Percentiles rank a stretch among this genome's conserved stretches.
Conservation (phyloP, 768 basidiomycete species). For the Candolleomyces aberdarensis region DNA sequence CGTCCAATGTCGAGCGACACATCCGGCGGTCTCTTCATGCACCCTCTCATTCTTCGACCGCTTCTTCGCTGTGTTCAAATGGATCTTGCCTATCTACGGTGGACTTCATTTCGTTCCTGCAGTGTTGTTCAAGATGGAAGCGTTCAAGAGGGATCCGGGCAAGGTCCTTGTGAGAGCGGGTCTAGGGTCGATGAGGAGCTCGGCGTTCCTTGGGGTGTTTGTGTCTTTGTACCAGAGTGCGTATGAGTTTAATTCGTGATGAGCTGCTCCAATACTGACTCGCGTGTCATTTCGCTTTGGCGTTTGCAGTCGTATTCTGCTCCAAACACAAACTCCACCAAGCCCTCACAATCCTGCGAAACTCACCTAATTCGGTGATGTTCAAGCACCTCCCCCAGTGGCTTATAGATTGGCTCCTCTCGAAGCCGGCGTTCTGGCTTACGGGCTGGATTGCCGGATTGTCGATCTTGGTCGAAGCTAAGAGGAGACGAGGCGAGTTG, state of each 20-base stretch:
- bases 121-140: conserved; percentile 73
- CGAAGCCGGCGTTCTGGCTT: conserved; percentile 71
- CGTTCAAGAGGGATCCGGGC: conserved; percentile 63
- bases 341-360: conserved; percentile 35
- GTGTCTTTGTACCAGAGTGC: conserved; percentile 69
- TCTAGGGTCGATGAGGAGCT: conserved; percentile 76
- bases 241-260: background rate
- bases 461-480: conserved; percentile 84
- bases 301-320: conserved; percentile 65
- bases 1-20: conserved; percentile 68
- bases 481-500: conserved; percentile 82
- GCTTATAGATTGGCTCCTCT: conserved; percentile 55
- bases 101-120: conserved; percentile 88
- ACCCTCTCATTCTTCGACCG: conserved; percentile 58
- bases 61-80: conserved; percentile 78
- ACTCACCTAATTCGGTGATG: conserved; percentile 25
- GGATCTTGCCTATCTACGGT: conserved; percentile 82
- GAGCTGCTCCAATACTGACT: background rate
- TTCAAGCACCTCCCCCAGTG: conserved; percentile 40
- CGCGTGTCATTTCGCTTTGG: background rate
- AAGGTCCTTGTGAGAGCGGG: conserved; percentile 62
- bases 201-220: conserved; percentile 83
- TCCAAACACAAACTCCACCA: conserved; percentile 59
- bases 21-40: conserved; percentile 70
- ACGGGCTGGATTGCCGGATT: conserved; percentile 73